Evolutionary conservation across 2,329 filamentous ascomycete genomes (phyloP).

Genomic region (Colletotrichum sublineola): DNA sequence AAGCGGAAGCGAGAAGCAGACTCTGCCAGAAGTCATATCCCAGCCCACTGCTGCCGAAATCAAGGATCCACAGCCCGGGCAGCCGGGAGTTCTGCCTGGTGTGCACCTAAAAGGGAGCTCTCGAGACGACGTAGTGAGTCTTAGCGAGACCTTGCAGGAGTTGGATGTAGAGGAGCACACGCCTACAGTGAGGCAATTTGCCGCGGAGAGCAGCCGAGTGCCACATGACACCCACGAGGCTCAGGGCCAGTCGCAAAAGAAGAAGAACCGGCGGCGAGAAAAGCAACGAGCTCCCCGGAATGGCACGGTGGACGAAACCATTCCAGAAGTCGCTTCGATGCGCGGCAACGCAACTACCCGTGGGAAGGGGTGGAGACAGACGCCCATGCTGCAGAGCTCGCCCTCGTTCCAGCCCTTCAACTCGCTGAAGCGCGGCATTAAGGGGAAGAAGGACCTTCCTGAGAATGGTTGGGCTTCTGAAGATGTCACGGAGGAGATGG

Average conservation of each 20-base stretch:
- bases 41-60: constrained; percentile 51
- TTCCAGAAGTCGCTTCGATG: constrained; percentile 38
- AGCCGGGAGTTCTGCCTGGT: constrained; percentile 44
- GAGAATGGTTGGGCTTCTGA: constrained; percentile 96
- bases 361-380: constrained; percentile 71
- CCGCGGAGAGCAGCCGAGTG: background rate
- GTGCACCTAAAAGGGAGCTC: constrained; percentile 26
- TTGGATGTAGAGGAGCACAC: constrained; percentile 45
- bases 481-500: constrained; percentile 93
- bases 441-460: constrained; percentile 55
- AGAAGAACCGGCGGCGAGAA: constrained; percentile 46
- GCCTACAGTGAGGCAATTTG: constrained; percentile 42
- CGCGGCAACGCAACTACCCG: constrained; percentile 44
- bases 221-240: constrained; percentile 32
- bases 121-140: constrained; percentile 24
- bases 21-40: constrained; percentile 32
- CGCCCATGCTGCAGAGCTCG: constrained; percentile 71
- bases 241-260: constrained; percentile 47
- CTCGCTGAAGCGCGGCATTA: constrained; percentile 69
- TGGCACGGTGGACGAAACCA: constrained; percentile 39
- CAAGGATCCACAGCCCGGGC: constrained; percentile 47
- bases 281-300: constrained; percentile 51
- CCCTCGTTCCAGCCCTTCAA: constrained; percentile 74
- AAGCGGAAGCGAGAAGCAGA: constrained; percentile 41
- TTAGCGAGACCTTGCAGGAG: constrained; percentile 44